Evolutionary conservation across 1,139 yeast genomes (phyloP), one percentile per base, ranked within the genome.

Genomic region (Torulaspora globosa): DNA sequence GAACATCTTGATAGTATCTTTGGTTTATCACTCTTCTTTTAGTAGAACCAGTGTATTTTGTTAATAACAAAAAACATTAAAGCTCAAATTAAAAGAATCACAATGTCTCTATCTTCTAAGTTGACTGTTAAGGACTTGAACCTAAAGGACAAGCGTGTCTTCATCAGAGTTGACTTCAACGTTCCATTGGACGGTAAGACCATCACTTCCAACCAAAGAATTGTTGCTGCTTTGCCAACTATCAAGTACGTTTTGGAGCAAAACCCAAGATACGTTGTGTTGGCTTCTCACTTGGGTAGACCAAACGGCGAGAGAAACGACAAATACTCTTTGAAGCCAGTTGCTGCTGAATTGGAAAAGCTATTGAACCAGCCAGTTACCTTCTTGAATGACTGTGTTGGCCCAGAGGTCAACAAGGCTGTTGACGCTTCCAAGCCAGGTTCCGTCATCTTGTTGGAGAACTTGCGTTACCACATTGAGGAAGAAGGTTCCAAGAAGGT

Each of bases 181-280:
- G 97, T 92, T 58, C 97, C 97, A 66, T 80, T 90, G 62, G 96
- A 90, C 68, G 97, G 96, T 58, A 81, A 78, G 65, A 88, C 83
- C 68, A 92, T 90, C 79, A 92, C 97, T 77, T 90, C 92, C 82
- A 90, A 90, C 76, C 97, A 90, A 76, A 84, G 97, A 75, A 92
- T 90, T 69, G 97, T 88, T 61, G 97, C 97, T 69, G 97, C 97
- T 57, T 75, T 90, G 63, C 97, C 97, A 70, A 89, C 97, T 58
- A 90, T 90, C 75, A 74, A 90, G 74, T 89, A 89, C 68, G 97
- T 92, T 48, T 74, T 84, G 69, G 90, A 86, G 65, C 82, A 89
- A 59, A 80, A 84, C 65, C 96, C 97, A 67, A 86, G 85, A 78
- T 87, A 82, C 55, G 82, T 90, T 54, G 74, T 92, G 57, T 80